Percentiles rank a stretch among this genome's conserved stretches.
These are phyloP conservation scores for Haberlea rhodopensis DNA, from an alignment of 257 asterid genomes.

Conservation along the genomic window DNA sequence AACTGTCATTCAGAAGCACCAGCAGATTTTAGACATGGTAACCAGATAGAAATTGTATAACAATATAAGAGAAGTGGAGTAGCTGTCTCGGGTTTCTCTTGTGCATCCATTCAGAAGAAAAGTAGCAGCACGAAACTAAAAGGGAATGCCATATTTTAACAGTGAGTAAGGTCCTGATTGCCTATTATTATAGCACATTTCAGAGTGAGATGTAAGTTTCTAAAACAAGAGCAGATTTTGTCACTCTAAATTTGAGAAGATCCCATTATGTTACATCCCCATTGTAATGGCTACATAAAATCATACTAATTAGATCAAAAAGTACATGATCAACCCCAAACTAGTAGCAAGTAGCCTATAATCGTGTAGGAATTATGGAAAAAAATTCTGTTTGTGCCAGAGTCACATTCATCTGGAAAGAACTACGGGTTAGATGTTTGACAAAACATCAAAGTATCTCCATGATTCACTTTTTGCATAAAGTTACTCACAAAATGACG, in stretches of 20 bases:
- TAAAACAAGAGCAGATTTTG: slow-evolving; percentile 6
- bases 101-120: slow-evolving; percentile 10
- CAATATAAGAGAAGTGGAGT: not conserved
- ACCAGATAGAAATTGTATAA: slow-evolving; percentile 7
- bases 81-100: slow-evolving; percentile 2
- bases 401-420: not conserved
- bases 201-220: not conserved
- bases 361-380: not conserved
- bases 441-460: not conserved
- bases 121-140: slow-evolving; percentile 5
- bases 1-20: slow-evolving; percentile 47
- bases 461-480: not conserved
- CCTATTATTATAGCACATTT: not conserved
- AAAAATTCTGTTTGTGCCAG: not conserved
- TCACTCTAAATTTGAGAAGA: not conserved
- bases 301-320: not conserved
- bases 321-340: not conserved
- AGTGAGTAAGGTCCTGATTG: not conserved
- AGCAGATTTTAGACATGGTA: slow-evolving; percentile 21
- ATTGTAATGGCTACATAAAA: not conserved
- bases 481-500: not conserved
- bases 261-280: not conserved
- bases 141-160: not conserved
- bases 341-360: not conserved
- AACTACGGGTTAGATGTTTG: not conserved